Evolutionary conservation across 1,284 basidiomycete genomes (phyloP), one percentile per base, ranked within the genome.

Genomic region (Marasmius sp.): DNA sequence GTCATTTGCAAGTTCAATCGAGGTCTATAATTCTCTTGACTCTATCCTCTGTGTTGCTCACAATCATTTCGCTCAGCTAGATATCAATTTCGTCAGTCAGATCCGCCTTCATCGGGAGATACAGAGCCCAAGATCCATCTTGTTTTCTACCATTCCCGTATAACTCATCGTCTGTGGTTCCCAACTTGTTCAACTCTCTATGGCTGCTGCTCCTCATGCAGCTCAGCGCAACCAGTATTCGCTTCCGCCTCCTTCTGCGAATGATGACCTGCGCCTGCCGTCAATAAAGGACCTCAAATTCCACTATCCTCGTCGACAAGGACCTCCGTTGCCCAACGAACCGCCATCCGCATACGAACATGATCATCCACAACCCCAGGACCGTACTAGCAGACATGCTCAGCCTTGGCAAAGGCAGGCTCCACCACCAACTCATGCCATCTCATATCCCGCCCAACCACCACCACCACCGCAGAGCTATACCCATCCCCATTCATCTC

Each of bases 261-360:
- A 74, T 64, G 78, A 74, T 67, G 77, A 83, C 57, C 71, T 84
- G 66, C 84, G 85, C 41, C 79, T 89, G 6, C 87, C 87, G 0
- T 87, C 87, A 16, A 79, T 89, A 69, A 87, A 83, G 74, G 85
- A 87, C 69, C 78, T 89, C 67, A 86, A 87, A 71, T 87, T 89
- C 64, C 69, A 66, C 50, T 81, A 79, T 63, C 73, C 72, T 16
- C 59, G 67, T 2, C 73, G 72, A 33, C 61, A 75, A 57, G 74
- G 78, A 47, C 52, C 57, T 20, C 55, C 65, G 53, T 57, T 9
- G 6, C 3, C 65, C 39, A 12, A 43, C 51, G 59, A 62, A 54
- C 52, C 22, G 36, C 60, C 66, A 45, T 52, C 57, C n/a, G 59
- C 64, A 14, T 62, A 68, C 45, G 63, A 65, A 39, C 71, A 71